Base-by-base conservation (phyloP, 1,139 yeast species). In the Yamadazyma friedrichii region DNA sequence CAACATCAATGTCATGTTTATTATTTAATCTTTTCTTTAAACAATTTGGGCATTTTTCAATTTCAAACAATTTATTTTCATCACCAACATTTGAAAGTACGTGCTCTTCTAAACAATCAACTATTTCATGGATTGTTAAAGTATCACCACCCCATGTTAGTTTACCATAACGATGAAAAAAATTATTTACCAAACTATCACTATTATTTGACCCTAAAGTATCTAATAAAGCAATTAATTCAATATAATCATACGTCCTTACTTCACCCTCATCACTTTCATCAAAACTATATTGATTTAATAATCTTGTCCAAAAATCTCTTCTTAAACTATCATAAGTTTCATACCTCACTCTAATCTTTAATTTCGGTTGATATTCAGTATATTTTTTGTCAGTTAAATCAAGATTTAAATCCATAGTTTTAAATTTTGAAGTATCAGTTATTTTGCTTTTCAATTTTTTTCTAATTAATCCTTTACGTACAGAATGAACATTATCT, bases 11-110 rank as follows among this genome's bases (percentile, higher is more conserved):
- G 52, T 83, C 83, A 41, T 75, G 71, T 48, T 74, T 70, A 49
- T 76, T 75, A 10, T 76, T 67, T 36, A 84, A 69, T 25, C 84
- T 67, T 32, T 81, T 80, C 47, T 80, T 78, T 35, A 73, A 71
- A 61, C 97, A 91, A 9, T 85, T 71, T 0, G 97, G 97, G 54
- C 97, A 89, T 33, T 71, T 66, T 46, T 80, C 82, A 48, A 87
- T 64, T 44, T 74, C 77, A 54, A 86, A 73, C 33, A 82, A 64
- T 33, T 76, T 69, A 32, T 67, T 74, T 13, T 53, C 55, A 26
- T 48, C 53, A 44, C 58, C 43, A 39, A 55, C 43, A 46, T 56
- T 43, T 36, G 59, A 44, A 4, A 53, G 47, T 1, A 70, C 54
- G 41, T 67, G 66, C 1, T 50, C 49, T 40, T 74, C 74, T 42